Percentiles rank a stretch among this genome's conserved stretches.
These are phyloP conservation scores for Cryoendolithus antarcticus DNA, from an alignment of 2,329 filamentous ascomycete genomes.

Conservation along the genomic window DNA sequence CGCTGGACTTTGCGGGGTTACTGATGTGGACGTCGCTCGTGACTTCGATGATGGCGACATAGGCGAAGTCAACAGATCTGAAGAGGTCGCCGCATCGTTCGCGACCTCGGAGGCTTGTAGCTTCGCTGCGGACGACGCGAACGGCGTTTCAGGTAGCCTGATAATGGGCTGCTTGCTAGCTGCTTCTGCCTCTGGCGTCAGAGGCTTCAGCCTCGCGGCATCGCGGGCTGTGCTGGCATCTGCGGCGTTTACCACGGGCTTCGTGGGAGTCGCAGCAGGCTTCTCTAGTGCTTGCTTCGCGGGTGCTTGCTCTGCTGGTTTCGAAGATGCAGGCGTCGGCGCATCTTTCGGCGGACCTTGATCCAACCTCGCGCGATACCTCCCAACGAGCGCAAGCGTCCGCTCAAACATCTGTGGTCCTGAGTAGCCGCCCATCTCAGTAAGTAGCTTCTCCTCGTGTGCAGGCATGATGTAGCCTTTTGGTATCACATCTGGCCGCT, in stretches of 20 bases:
- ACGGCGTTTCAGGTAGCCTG: constrained; percentile 16
- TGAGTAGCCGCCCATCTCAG: constrained; percentile 78
- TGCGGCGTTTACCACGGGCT: constrained; percentile 3
- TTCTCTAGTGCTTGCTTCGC: constrained; percentile 3
- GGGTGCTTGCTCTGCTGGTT: no score
- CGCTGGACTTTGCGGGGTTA: constrained; percentile 4
- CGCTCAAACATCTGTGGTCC: constrained; percentile 78
- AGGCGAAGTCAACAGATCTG: no score
- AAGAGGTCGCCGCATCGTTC: neutral
- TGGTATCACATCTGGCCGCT: constrained; percentile 59
- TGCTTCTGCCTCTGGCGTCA: constrained; percentile 15
- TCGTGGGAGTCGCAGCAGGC: constrained; percentile 1
- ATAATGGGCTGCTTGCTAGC: constrained; percentile 21
- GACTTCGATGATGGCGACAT: no score
- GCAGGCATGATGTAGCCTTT: constrained; percentile 50
- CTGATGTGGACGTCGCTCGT: neutral
- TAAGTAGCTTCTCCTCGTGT: constrained; percentile 55
- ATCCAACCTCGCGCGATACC: constrained; percentile 51
- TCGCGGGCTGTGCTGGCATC: constrained; percentile 20
- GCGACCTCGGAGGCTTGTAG: constrained; percentile 13
- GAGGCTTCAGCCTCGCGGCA: constrained; percentile 19
- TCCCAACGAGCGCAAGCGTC: constrained; percentile 64
- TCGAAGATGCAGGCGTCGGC: neutral
- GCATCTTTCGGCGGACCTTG: constrained; percentile 26
- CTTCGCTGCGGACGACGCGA: constrained; percentile 4